Evolutionary conservation across 2,329 filamentous ascomycete genomes (phyloP).

Genomic region (Venturia pyrina): DNA sequence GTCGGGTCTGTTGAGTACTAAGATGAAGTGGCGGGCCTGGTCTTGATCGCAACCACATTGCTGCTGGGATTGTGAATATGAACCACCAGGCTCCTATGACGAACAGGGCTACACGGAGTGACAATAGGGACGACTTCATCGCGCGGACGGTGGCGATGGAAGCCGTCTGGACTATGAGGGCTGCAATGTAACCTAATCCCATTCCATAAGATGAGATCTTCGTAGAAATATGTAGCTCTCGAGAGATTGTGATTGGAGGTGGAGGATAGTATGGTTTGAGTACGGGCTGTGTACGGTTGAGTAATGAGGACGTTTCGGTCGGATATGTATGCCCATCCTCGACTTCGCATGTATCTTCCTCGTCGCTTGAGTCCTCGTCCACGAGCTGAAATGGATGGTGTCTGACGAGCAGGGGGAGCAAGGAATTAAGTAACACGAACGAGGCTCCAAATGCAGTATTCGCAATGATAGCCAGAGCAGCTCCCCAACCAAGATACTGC

Average conservation of each 20-base stretch:
- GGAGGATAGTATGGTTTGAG: slow-evolving; percentile 5
- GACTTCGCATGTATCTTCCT: slow-evolving; percentile 19
- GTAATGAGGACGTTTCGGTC: slow-evolving; percentile 9
- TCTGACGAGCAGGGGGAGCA: slow-evolving; percentile 80
- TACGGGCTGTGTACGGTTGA: background rate
- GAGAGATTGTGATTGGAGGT: slow-evolving; percentile 34
- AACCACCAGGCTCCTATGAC: slow-evolving; percentile 90
- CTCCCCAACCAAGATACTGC: slow-evolving; percentile 68
- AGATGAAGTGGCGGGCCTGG: slow-evolving; percentile 64
- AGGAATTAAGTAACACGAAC: slow-evolving; percentile 92
- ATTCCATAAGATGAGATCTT: slow-evolving; percentile 88
- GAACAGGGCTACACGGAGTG: slow-evolving; percentile 77
- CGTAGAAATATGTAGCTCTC: slow-evolving; percentile 72
- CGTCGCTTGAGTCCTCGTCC: slow-evolving; percentile 18
- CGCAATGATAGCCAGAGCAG: slow-evolving; percentile 74
- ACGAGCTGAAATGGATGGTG: slow-evolving; percentile 55
- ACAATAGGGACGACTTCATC: slow-evolving; percentile 61
- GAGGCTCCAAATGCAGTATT: slow-evolving; percentile 93
- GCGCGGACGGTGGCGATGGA: slow-evolving; percentile 66
- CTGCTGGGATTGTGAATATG: slow-evolving; percentile 77
- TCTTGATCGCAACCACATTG: slow-evolving; percentile 75
- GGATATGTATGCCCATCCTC: background rate
- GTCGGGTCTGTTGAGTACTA: background rate
- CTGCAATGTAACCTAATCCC: slow-evolving; percentile 85
- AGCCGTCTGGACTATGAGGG: slow-evolving; percentile 71